A percentile compares a stretch with the other conserved stretches of the same genome.
phyloP scores from a whole-genome alignment of 1,284 basidiomycete genomes.

The Somion occarium region DNA sequence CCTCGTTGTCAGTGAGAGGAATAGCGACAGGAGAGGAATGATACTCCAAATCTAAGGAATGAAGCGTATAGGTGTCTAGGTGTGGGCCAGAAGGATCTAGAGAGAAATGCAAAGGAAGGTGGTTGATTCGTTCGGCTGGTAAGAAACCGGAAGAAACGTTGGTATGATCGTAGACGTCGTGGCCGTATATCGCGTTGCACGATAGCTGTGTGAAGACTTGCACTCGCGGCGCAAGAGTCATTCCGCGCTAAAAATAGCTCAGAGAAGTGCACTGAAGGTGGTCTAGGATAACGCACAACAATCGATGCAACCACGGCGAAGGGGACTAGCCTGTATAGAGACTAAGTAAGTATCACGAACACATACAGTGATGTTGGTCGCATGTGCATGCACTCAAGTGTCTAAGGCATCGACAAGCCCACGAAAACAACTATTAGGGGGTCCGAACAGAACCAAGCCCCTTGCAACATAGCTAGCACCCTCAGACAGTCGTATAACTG shows the following conservation, averaged over 20 bases:
- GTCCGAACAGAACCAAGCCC: too few relatives aligned
- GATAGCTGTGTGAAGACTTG: constrained; percentile 76
- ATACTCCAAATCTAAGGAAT: constrained; percentile 9
- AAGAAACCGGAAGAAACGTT: constrained; percentile 15
- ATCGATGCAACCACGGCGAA: constrained; percentile 64
- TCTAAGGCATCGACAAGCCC: too few relatives aligned
- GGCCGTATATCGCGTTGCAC: constrained; percentile 47
- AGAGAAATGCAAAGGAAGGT: constrained; percentile 20
- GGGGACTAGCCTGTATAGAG: constrained; percentile 60
- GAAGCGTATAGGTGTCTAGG: constrained; percentile 12
- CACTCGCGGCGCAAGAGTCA: constrained; percentile 73
- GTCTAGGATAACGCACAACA: constrained; percentile 40
- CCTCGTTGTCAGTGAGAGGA: constrained; percentile 10
- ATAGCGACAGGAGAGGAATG: constrained; percentile 7
- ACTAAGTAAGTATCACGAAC: background rate
- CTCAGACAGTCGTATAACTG: too few relatives aligned
- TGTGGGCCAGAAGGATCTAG: constrained; percentile 32
- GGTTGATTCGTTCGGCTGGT: constrained; percentile 8
- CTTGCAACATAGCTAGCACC: too few relatives aligned
- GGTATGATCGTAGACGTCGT: constrained; percentile 40
- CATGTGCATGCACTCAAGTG: too few relatives aligned
- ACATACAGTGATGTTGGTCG: too few relatives aligned
- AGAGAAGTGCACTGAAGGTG: constrained; percentile 3
- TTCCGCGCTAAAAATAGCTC: constrained; percentile 54
- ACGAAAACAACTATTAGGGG: too few relatives aligned